These are phyloP conservation scores for Xerocomus potaroensis DNA, from an alignment of 768 basidiomycete genomes.

Conservation along the genomic window DNA sequence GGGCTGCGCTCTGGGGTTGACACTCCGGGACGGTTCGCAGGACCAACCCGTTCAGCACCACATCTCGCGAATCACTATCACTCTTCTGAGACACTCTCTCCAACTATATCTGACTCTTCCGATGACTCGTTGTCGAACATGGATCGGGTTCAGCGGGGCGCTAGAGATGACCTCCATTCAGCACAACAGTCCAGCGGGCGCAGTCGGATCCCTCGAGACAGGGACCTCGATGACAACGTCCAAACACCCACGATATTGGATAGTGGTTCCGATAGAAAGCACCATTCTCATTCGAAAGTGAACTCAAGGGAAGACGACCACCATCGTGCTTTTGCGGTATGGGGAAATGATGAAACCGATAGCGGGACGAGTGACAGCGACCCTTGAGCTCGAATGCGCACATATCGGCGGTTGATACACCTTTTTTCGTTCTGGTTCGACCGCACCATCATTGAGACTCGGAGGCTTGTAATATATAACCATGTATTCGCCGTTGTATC, in stretches of 20 bases:
- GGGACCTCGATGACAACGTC: constrained; percentile 53
- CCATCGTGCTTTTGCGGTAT: constrained; percentile 72
- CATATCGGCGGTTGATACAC: background rate
- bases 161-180: constrained; percentile 50
- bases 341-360: constrained; percentile 87
- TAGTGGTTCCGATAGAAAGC: constrained; percentile 13
- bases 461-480: background rate
- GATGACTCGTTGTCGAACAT: constrained; percentile 32
- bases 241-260: constrained; percentile 60
- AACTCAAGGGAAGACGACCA: constrained; percentile 21
- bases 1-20: constrained; percentile 56
- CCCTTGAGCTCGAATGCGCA: constrained; percentile 16
- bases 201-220: constrained; percentile 57
- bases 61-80: constrained; percentile 18
- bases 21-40: constrained; percentile 58
- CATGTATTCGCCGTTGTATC: no score
- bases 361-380: constrained; percentile 78
- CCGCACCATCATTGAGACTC: background rate
- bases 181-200: constrained; percentile 38
- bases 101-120: constrained; percentile 39
- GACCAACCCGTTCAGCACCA: constrained; percentile 47
- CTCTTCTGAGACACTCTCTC: constrained; percentile 25
- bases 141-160: constrained; percentile 41
- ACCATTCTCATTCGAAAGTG: constrained; percentile 8
- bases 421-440: constrained; percentile 4